Conservation (phyloP, 208 protist genomes). For the Trypanosoma conorhini region DNA sequence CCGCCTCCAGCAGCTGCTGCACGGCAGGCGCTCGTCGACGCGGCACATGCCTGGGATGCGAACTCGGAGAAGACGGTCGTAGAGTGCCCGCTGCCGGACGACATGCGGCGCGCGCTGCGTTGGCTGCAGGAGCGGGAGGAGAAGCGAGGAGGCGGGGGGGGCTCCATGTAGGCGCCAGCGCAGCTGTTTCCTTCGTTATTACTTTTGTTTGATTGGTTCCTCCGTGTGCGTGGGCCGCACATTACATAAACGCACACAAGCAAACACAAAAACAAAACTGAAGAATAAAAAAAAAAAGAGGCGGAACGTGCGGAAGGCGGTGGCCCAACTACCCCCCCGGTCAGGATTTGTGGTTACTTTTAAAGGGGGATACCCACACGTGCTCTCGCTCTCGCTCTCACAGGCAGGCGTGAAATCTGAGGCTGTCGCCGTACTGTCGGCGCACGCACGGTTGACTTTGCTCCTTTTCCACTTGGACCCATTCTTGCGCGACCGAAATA, state of each 20-base stretch:
- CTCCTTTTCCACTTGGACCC: neutral
- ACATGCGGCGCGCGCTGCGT: conserved; percentile 53
- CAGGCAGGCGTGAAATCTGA: neutral
- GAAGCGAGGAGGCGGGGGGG: neutral
- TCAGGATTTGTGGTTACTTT: too few relatives aligned
- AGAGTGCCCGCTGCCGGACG: conserved; percentile 47
- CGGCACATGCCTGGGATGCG: neutral
- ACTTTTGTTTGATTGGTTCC: neutral
- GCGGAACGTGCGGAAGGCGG: too few relatives aligned
- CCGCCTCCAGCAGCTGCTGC: neutral
- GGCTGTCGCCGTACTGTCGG: neutral
- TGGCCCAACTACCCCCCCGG: too few relatives aligned
- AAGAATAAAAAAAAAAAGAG: too few relatives aligned
- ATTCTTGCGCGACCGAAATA: neutral
- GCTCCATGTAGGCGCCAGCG: neutral
- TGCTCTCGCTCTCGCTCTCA: too few relatives aligned
- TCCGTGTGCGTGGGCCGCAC: too few relatives aligned
- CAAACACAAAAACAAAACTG: too few relatives aligned
- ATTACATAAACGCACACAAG: too few relatives aligned
- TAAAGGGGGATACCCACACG: neutral
- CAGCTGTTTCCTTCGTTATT: neutral
- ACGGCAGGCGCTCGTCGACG: neutral
- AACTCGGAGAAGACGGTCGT: conserved; percentile 40
- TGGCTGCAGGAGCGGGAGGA: conserved; percentile 32
- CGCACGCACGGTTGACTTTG: neutral